Percentiles rank a stretch among this genome's conserved stretches.
Conservation (phyloP, 495 filamentous ascomycete genomes). For the Cryomyces minteri region DNA sequence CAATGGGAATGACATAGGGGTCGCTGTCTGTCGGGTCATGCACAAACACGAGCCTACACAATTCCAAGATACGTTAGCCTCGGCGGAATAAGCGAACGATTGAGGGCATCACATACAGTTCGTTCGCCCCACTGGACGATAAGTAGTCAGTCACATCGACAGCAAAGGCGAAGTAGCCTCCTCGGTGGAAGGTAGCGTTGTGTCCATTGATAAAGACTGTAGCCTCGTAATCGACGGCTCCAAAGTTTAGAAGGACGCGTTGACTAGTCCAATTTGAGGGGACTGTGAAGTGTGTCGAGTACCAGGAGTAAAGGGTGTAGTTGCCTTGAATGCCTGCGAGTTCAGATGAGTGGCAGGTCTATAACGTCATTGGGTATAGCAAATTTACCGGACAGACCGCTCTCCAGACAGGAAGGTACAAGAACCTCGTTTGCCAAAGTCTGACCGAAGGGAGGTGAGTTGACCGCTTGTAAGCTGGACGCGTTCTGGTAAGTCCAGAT, state of each 20-base stretch:
- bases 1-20: slow-evolving; percentile 37
- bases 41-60: slow-evolving; percentile 35
- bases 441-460: slow-evolving; percentile 23
- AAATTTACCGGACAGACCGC: slow-evolving; percentile 24
- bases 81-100: neutral
- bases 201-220: slow-evolving; percentile 44
- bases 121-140: slow-evolving; percentile 25
- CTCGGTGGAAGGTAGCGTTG: slow-evolving; percentile 32
- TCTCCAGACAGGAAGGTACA: slow-evolving; percentile 48
- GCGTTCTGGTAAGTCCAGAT: slow-evolving; percentile 45
- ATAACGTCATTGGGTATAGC: too few species aligned
- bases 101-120: slow-evolving; percentile 22
- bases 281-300: slow-evolving; percentile 35
- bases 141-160: slow-evolving; percentile 38
- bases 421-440: slow-evolving; percentile 30
- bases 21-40: slow-evolving; percentile 43
- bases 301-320: slow-evolving; percentile 37
- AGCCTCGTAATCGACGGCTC: slow-evolving; percentile 49
- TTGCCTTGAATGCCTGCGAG: slow-evolving; percentile 30
- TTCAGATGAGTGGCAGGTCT: too few species aligned
- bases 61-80: neutral
- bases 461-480: slow-evolving; percentile 18
- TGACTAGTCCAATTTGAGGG: slow-evolving; percentile 26
- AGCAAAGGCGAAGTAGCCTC: slow-evolving; percentile 43
- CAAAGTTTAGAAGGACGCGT: slow-evolving; percentile 42